phyloP scores from a whole-genome alignment of 805 yeast species.

The Suhomyces vadensis region DNA sequence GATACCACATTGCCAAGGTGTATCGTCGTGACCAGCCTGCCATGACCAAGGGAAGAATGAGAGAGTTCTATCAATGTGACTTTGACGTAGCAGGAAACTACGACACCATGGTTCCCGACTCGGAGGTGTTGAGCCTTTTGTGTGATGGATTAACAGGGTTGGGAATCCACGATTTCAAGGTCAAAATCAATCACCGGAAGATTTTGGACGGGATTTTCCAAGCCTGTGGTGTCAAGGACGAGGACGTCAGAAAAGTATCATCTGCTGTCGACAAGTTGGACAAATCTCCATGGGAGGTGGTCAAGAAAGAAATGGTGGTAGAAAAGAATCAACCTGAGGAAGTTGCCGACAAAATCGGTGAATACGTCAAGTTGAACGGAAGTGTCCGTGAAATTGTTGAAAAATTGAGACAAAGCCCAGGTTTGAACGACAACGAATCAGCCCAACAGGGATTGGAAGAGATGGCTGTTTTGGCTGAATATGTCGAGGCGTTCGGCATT shows the following conservation, averaged over 20 bases:
- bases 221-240: constrained; percentile 91
- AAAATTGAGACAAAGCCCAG: constrained; percentile 56
- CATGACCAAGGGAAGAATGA: constrained; percentile 99
- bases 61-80: constrained; percentile 99
- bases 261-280: constrained; percentile 97
- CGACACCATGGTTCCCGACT: constrained; percentile 95
- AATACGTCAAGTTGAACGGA: constrained; percentile 85
- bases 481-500: constrained; percentile 81
- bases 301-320: constrained; percentile 84
- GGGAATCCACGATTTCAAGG: constrained; percentile 86
- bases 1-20: constrained; percentile 97
- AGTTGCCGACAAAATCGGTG: constrained; percentile 92
- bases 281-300: constrained; percentile 93
- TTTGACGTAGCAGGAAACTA: constrained; percentile 93
- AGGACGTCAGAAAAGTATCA: constrained; percentile 89
- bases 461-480: constrained; percentile 71
- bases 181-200: constrained; percentile 94
- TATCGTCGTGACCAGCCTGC: constrained; percentile 99
- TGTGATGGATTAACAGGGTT: constrained; percentile 83
- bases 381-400: constrained; percentile 61
- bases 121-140: constrained; percentile 78
- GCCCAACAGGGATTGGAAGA: constrained; percentile 84
- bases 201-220: constrained; percentile 93
- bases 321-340: constrained; percentile 90
- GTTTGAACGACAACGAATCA: constrained; percentile 60